Conservation (phyloP, 176 grass and related monocot genomes). For the Eragrostis curvula region DNA sequence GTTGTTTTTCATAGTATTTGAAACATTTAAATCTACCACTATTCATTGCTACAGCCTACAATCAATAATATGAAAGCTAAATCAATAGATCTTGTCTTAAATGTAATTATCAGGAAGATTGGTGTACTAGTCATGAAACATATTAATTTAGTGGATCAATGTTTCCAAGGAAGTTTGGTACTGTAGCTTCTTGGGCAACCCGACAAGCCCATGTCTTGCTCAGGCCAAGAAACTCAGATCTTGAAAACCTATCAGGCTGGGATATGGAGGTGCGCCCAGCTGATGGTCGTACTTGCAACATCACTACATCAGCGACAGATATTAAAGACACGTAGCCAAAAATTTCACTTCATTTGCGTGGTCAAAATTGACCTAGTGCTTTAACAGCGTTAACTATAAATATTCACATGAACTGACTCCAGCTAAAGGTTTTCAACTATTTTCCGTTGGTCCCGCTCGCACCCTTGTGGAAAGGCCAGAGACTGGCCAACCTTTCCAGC, state of each 20-base stretch:
- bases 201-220: no score
- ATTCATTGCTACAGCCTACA: no score
- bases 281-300: neutral
- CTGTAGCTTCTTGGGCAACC: no score
- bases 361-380: slow-evolving; percentile 44
- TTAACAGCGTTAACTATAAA: slow-evolving; percentile 24
- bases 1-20: no score
- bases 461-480: slow-evolving; percentile 86
- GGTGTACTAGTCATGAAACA: no score
- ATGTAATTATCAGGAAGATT: no score
- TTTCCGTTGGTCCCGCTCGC: slow-evolving; percentile 25
- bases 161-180: no score
- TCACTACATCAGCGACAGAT: neutral
- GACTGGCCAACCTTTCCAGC: slow-evolving; percentile 78
- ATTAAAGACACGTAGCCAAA: neutral
- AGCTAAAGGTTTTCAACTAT: slow-evolving; percentile 24
- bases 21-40: no score
- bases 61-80: no score
- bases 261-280: neutral
- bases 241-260: neutral
- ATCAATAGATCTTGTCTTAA: no score
- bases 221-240: neutral
- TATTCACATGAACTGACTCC: slow-evolving; percentile 32
- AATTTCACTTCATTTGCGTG: neutral
- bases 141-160: no score